phyloP scores from a whole-genome alignment of 208 protist genomes.

The Leishmania braziliensis region DNA sequence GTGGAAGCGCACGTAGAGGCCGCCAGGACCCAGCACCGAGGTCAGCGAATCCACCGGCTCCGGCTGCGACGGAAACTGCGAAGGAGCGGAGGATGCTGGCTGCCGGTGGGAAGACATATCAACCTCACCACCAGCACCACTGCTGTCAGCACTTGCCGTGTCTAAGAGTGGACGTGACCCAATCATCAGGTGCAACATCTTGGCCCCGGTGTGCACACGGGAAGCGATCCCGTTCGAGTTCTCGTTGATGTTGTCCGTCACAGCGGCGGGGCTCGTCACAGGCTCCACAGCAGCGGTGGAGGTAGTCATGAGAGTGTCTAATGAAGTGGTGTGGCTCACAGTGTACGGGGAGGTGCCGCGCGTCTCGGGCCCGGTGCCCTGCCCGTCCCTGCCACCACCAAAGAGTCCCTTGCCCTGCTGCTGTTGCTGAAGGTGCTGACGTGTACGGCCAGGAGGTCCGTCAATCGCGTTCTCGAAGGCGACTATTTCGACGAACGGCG shows the following conservation, averaged over 20 bases:
- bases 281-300: conserved; percentile 7
- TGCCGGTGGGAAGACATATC: neutral
- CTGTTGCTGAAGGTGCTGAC: neutral
- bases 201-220: conserved; percentile 1
- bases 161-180: conserved; percentile 3
- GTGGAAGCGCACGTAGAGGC: conserved; percentile 76
- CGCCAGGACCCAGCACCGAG: conserved; percentile 49
- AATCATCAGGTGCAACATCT: conserved; percentile 15
- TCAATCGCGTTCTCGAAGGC: conserved; percentile 61
- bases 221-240: conserved; percentile 20
- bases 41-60: conserved; percentile 40
- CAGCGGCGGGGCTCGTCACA: neutral
- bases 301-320: conserved; percentile 3
- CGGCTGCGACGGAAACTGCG: conserved; percentile 22
- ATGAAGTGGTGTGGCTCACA: conserved; percentile 3
- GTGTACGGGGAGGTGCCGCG: conserved; percentile 6
- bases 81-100: neutral
- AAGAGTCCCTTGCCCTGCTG: neutral
- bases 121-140: neutral
- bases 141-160: neutral
- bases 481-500: conserved; percentile 75
- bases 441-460: conserved; percentile 21
- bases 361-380: conserved; percentile 1
- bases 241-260: conserved; percentile 21
- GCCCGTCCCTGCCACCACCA: conserved; percentile 2